Evolutionary conservation across 129 eudicot genomes (phyloP).

Genomic region (Smallanthus sonchifolius): DNA sequence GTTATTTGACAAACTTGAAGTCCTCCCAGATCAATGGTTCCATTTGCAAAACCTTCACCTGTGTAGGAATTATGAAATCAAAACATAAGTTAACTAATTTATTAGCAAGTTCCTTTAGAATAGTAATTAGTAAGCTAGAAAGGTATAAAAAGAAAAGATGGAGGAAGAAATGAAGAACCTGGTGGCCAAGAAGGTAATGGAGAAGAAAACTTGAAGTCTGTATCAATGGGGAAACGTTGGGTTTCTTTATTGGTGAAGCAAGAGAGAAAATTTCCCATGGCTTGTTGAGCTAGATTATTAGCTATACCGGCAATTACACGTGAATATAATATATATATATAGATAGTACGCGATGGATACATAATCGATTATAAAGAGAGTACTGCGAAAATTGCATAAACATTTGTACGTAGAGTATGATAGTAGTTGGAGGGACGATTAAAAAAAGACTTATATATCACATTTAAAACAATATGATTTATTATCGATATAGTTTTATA

Average conservation of each 20-base stretch:
- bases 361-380: too few relatives aligned
- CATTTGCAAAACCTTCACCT: slow-evolving; percentile 49
- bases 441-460: too few relatives aligned
- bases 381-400: too few relatives aligned
- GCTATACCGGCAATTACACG: not conserved
- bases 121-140: not conserved
- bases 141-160: not conserved
- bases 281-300: not conserved
- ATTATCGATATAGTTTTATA: too few relatives aligned
- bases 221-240: slow-evolving; percentile 20
- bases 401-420: too few relatives aligned
- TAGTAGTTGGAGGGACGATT: too few relatives aligned
- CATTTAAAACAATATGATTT: too few relatives aligned
- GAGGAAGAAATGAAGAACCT: slow-evolving; percentile 19
- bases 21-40: slow-evolving; percentile 47
- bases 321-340: not conserved
- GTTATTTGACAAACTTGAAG: slow-evolving; percentile 35
- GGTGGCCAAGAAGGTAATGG: slow-evolving; percentile 48
- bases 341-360: not conserved
- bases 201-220: slow-evolving; percentile 33
- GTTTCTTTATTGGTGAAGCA: slow-evolving; percentile 15
- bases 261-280: slow-evolving; percentile 27
- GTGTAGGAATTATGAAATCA: not conserved
- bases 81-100: not conserved
- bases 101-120: not conserved